These are phyloP conservation scores for Collybia sordida DNA, from an alignment of 768 basidiomycete species.

Conservation along the genomic window DNA sequence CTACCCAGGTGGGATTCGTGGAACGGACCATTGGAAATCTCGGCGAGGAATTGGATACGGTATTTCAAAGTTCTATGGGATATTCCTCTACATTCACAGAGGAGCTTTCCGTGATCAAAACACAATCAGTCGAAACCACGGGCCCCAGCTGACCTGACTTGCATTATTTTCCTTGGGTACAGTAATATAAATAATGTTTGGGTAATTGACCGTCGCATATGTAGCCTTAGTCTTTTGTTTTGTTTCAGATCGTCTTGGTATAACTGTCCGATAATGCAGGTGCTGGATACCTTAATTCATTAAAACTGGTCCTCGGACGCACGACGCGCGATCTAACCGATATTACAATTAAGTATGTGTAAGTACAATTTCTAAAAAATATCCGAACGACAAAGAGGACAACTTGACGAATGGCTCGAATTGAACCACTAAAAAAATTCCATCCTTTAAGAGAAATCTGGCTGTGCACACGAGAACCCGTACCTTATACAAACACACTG, in stretches of 20 bases:
- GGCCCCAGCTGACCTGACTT: too few relatives aligned
- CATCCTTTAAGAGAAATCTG: conserved; percentile 4
- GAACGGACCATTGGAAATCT: background rate
- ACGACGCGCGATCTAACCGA: too few relatives aligned
- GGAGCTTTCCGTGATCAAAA: too few relatives aligned
- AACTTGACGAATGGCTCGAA: conserved; percentile 85
- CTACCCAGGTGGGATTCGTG: background rate
- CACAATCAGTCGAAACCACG: too few relatives aligned
- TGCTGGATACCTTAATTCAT: background rate
- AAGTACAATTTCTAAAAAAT: conserved; percentile 45
- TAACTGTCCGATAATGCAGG: background rate
- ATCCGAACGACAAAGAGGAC: conserved; percentile 87
- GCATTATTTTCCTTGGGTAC: too few relatives aligned
- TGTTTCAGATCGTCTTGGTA: background rate
- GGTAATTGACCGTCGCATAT: too few relatives aligned
- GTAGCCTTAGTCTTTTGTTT: too few relatives aligned
- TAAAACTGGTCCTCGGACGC: too few relatives aligned
- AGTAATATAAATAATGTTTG: too few relatives aligned
- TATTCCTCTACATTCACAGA: too few relatives aligned
- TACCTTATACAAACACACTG: conserved; percentile 88
- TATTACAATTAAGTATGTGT: too few relatives aligned
- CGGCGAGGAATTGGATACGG: background rate
- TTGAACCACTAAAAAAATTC: conserved; percentile 72
- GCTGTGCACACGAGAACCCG: conserved; percentile 9
- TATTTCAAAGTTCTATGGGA: too few relatives aligned